Evolutionary conservation across 768 basidiomycete genomes (phyloP), one percentile per base, ranked within the genome.

Genomic region (Agaricus bisporus): DNA sequence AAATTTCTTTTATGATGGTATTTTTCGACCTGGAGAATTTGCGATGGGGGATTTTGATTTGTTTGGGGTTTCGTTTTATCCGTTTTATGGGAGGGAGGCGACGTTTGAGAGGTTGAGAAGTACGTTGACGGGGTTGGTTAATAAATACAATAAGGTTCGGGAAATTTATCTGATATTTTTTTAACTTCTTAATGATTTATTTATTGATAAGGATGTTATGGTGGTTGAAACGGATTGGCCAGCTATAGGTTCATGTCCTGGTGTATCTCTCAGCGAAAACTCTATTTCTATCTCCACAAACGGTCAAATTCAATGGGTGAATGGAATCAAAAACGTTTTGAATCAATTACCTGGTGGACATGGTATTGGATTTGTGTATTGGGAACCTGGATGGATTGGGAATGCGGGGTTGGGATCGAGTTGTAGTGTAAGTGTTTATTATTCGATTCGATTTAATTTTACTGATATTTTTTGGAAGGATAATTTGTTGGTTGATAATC

Each of bases 151-250:
- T 41, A 82, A 85, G 72, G 76, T 75, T n/a, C 47, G 60, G 49
- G 4, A 22, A 22, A 22, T 42, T 10, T 22, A 11, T 14, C n/a
- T 15, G 22, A 37, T 14, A 17, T 25, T 49, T 42, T 5, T 11
- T 36, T 14, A 17, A 8, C 41, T 10, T 43, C 26, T 28, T n/a
- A 4, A 22, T 22, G 22, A 3, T 22, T 4, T 39, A n/a, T n/a
- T n/a, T n/a, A n/a, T 38, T 41, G 9, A 15, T 10, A 28, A 78
- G 75, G 69, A 78, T 47, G 66, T 84, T 44, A 76, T 83, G 65
- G 75, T 83, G 17, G 82, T 80, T 5, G 83, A 84, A 64, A 84
- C 82, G 4, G 78, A 85, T 64, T 85, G 81, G 81, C 80, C 82
- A 0, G 77, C 66, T 10, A 37, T 46, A 2, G 53, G 53, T 6